Evolutionary conservation across 169 alveolate species (phyloP).

Genomic region (Plasmodium inui): DNA sequence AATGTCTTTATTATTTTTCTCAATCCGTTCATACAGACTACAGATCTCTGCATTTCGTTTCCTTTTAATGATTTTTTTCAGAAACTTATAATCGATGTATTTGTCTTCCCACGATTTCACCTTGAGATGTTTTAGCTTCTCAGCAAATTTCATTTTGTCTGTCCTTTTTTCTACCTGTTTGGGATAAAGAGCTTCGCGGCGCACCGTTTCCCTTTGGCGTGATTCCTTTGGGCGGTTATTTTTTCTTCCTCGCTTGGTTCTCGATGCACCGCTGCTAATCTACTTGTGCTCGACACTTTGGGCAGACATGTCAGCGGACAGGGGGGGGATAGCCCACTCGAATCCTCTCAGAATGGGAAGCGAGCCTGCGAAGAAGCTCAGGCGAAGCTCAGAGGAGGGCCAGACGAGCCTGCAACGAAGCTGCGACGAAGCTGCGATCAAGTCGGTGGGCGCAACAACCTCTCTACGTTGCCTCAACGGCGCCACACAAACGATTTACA

Average conservation of each 20-base stretch:
- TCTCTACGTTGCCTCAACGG: not conserved
- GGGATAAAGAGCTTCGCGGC: not conserved
- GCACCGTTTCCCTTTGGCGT: not conserved
- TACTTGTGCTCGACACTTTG: not conserved
- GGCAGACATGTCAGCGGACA: not conserved
- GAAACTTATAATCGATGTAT: constrained; percentile 67
- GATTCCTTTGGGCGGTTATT: not conserved
- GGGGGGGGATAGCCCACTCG: not conserved
- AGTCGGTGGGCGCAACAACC: not conserved
- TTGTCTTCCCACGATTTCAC: constrained; percentile 77
- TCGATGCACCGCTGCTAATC: not conserved
- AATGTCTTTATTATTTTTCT: constrained; percentile 36
- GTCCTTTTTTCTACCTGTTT: not conserved
- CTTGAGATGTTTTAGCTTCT: constrained; percentile 72
- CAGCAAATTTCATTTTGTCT: constrained; percentile 77
- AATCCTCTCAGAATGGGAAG: not conserved
- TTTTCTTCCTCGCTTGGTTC: too few species aligned
- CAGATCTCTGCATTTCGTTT: constrained; percentile 39
- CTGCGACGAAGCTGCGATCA: not conserved
- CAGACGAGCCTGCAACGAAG: not conserved
- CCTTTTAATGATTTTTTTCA: constrained; percentile 24
- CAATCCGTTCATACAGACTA: constrained; percentile 21
- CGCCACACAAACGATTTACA: not conserved
- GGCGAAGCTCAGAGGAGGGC: too few species aligned
- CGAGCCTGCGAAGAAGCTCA: not conserved